Evolutionary conservation across 179 eudicot species (phyloP), one percentile per base, ranked within the genome.

Genomic region (Beta corolliflora): DNA sequence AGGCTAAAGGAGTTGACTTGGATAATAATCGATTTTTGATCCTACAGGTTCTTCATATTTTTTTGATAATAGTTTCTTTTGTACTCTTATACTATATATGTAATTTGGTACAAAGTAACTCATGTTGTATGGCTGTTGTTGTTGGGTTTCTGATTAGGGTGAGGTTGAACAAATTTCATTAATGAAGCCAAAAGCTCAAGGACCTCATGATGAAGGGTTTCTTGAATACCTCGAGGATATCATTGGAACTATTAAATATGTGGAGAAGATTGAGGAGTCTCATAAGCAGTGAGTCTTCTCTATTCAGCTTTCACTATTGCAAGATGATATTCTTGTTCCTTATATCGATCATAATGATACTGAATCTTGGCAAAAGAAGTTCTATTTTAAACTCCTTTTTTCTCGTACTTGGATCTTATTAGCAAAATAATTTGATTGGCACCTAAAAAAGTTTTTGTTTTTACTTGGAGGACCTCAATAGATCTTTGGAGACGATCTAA

Each of bases 161-260:
- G 99, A 96, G 89, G 99, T 96, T 76, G 99, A 96, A 86, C 99
- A 96, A 83, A 96, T 96, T 78, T 96, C 99, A 41, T 83, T 96
- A 78, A 96, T 96, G 99, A 96, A 94, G 92, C 99, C 99, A 5
- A 96, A 92, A 90, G 92, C 98, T 75, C 98, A 92, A 88, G 99
- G 99, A 53, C 97, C 97, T 36, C 99, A 96, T 81, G 99, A 96
- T 83, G 98, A 94, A 88, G 99, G 98, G 54, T 96, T 94, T 87
- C 94, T 96, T 73, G 99, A 96, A 87, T 96, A 96, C 82, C 89
- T 96, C 10, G 98, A 96, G 87, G 99, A 96, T 85, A 94, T 95
- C 68, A 94, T 94, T 76, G 98, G 99, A 81, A 95, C 99, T 25
- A 84, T 88, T 82, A 92, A 96, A 94, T 94, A 96, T 77, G 97